Evolutionary conservation across 345 rosid species (phyloP).

Genomic region (Arabis hirsuta): DNA sequence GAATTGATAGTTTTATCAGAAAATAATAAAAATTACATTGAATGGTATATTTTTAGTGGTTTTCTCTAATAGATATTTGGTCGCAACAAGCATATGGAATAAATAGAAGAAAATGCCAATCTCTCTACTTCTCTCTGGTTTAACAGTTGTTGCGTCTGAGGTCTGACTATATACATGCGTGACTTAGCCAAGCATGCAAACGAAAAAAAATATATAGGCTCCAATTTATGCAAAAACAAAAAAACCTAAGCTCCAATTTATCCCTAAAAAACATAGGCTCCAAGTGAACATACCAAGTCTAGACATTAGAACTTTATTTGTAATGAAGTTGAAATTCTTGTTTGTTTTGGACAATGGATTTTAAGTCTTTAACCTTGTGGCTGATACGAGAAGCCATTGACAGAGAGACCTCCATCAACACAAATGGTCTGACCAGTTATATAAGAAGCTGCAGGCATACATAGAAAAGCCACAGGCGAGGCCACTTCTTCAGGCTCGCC

Average conservation of each 20-base stretch:
- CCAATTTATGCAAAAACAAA: neutral
- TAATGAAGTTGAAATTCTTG: neutral
- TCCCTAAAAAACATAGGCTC: neutral
- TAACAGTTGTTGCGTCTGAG: neutral
- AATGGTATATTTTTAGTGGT: too few relatives aligned
- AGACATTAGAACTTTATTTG: constrained; percentile 6
- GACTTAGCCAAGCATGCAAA: neutral
- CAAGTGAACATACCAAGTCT: neutral
- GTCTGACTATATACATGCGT: constrained; percentile 31
- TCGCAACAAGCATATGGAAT: neutral
- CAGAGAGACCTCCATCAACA: constrained; percentile 59
- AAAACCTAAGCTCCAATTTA: too few relatives aligned
- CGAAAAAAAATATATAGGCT: neutral
- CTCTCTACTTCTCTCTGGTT: neutral
- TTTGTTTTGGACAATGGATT: constrained; percentile 7
- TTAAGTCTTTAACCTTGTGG: constrained; percentile 9
- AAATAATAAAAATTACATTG: too few relatives aligned
- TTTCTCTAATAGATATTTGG: neutral
- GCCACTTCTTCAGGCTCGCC: constrained; percentile 65
- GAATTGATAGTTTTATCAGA: too few relatives aligned
- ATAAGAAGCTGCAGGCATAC: constrained; percentile 70
- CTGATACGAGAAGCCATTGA: constrained; percentile 50
- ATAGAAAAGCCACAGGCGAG: constrained; percentile 55
- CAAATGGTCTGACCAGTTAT: constrained; percentile 65
- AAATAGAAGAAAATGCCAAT: neutral